Evolutionary conservation across 257 asterid genomes (phyloP).

Genomic region (Ilex aquifolium): DNA sequence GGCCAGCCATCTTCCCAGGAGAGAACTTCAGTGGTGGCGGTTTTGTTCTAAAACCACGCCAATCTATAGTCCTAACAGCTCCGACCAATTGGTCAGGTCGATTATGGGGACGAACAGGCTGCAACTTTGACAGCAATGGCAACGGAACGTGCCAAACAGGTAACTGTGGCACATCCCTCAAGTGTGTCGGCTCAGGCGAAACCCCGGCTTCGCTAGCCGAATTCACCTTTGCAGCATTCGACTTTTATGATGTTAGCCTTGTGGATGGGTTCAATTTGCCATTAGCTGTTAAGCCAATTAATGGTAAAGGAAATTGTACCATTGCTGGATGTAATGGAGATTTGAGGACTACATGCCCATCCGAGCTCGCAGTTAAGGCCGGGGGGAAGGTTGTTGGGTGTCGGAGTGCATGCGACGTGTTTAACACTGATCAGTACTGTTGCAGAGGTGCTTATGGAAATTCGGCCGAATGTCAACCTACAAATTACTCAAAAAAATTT

Average conservation of each 20-base stretch:
- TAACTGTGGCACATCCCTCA: slow-evolving; percentile 57
- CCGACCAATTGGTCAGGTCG: slow-evolving; percentile 78
- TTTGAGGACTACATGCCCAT: slow-evolving; percentile 54
- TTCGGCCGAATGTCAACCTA: slow-evolving; percentile 68
- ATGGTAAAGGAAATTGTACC: slow-evolving; percentile 72
- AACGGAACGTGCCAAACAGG: slow-evolving; percentile 79
- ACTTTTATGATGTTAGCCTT: slow-evolving; percentile 86
- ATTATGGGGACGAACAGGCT: slow-evolving; percentile 88
- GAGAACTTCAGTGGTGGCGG: slow-evolving; percentile 76
- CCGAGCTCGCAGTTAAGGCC: slow-evolving; percentile 49
- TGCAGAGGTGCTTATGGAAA: slow-evolving; percentile 73
- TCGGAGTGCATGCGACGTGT: slow-evolving; percentile 85
- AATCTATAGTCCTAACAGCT: slow-evolving; percentile 52
- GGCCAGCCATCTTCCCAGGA: slow-evolving; percentile 87
- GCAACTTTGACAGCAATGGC: slow-evolving; percentile 69
- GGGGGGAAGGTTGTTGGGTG: slow-evolving; percentile 58
- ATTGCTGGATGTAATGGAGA: slow-evolving; percentile 73
- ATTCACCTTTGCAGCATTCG: slow-evolving; percentile 54
- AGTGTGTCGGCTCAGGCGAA: slow-evolving; percentile 58
- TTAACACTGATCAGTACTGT: slow-evolving; percentile 82
- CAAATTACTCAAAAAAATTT: slow-evolving; percentile 63
- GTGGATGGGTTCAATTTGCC: slow-evolving; percentile 95
- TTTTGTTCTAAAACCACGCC: slow-evolving; percentile 52
- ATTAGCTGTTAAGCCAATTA: slow-evolving; percentile 54
- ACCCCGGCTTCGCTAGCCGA: slow-evolving; percentile 87